Percentiles rank a stretch among this genome's conserved stretches.
Evolutionary conservation across 805 yeast species (phyloP).

Genomic region (Barnettozyma populi): DNA sequence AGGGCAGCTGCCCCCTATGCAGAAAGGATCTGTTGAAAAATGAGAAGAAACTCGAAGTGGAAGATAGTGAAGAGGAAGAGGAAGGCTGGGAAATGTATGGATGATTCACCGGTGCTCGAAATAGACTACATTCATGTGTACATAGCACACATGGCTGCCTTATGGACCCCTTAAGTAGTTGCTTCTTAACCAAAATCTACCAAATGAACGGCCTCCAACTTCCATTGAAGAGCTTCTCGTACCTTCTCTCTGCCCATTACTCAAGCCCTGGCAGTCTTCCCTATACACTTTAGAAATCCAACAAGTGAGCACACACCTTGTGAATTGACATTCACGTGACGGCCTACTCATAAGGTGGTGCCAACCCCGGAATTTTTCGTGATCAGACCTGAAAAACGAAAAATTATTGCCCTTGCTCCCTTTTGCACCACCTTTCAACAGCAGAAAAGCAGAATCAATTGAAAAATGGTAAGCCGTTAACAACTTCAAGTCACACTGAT

Average conservation of each 20-base stretch:
- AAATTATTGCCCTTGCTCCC: not conserved
- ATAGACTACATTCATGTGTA: too few relatives aligned
- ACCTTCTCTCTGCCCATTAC: not conserved
- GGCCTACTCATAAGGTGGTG: conserved; percentile 1
- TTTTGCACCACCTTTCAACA: not conserved
- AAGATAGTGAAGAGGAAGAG: conserved; percentile 43
- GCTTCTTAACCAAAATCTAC: not conserved
- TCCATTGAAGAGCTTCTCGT: not conserved
- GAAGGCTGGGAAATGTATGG: conserved; percentile 83
- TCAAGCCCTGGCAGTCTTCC: too few relatives aligned
- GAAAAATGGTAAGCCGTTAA: not conserved
- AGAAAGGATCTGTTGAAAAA: conserved; percentile 60
- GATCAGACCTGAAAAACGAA: not conserved
- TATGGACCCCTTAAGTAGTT: not conserved
- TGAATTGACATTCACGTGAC: not conserved
- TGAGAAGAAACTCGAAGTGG: conserved; percentile 31
- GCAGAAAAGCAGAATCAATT: not conserved
- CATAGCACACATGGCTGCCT: not conserved
- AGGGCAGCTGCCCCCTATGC: conserved; percentile 82
- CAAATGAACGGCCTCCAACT: too few relatives aligned
- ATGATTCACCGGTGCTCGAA: not conserved
- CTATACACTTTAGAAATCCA: not conserved
- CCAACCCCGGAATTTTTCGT: conserved; percentile 3
- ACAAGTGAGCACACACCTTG: not conserved
- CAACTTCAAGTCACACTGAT: not conserved